These are phyloP conservation scores for Austropuccinia psidii DNA, from an alignment of 1,284 basidiomycete species.

Conservation along the genomic window DNA sequence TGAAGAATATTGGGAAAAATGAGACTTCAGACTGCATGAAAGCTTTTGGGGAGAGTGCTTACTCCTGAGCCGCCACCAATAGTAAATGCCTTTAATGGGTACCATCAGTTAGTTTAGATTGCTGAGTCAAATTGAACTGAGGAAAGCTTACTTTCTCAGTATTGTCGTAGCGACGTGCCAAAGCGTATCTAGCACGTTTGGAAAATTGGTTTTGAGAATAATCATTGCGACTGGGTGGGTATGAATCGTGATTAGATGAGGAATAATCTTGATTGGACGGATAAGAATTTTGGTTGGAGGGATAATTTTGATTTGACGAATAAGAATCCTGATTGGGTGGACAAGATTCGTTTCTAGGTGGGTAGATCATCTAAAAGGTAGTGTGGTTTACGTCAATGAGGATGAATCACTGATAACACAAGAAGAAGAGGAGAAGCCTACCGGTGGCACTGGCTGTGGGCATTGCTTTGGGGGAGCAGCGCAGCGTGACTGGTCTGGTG, in stretches of 20 bases:
- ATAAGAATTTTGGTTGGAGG: not conserved
- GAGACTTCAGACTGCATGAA: not conserved
- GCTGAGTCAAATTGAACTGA: too few relatives aligned
- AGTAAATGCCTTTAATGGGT: not conserved
- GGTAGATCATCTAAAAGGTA: not conserved
- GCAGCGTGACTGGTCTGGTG: not conserved
- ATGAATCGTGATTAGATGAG: too few relatives aligned
- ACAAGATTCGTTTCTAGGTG: not conserved
- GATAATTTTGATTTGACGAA: not conserved
- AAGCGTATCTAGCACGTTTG: too few relatives aligned
- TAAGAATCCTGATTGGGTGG: not conserved
- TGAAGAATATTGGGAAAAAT: not conserved
- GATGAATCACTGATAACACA: too few relatives aligned
- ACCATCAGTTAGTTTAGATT: not conserved
- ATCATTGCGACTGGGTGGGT: too few relatives aligned
- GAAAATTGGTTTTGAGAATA: too few relatives aligned
- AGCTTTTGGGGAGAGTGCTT: not conserved
- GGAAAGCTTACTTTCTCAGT: not conserved
- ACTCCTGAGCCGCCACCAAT: slow-evolving; percentile 13
- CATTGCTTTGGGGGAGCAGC: too few relatives aligned
- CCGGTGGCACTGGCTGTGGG: not conserved
- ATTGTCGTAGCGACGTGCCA: slow-evolving; percentile 25
- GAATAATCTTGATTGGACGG: too few relatives aligned
- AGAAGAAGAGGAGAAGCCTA: not conserved
- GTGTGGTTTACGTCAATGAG: not conserved